phyloP scores from a whole-genome alignment of 2,329 filamentous ascomycete species.

The Trichoderma sp. region DNA sequence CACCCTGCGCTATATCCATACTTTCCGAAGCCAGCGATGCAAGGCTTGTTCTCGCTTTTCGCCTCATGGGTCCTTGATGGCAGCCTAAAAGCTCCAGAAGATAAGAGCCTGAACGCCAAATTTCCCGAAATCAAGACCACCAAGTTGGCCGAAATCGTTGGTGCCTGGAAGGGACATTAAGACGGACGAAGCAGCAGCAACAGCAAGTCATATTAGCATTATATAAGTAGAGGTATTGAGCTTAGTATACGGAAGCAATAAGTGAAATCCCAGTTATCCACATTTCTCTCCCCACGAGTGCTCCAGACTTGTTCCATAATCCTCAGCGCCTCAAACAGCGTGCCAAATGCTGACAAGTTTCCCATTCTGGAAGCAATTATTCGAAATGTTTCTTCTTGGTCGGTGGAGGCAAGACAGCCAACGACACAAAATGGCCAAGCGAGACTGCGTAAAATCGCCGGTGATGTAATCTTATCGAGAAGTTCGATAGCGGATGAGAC shows the following conservation, averaged over 20 bases:
- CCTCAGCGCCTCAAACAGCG: not conserved
- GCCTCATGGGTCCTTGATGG: not conserved
- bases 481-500: not conserved
- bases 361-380: conserved; percentile 7
- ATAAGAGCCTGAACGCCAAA: conserved; percentile 4
- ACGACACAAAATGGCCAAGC: conserved; percentile 7
- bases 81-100: not conserved
- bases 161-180: conserved; percentile 8
- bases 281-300: not conserved
- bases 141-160: conserved; percentile 3
- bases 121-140: conserved; percentile 10
- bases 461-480: not conserved
- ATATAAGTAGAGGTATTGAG: not conserved
- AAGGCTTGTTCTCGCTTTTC: not conserved
- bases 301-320: conserved; percentile 1
- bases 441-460: not conserved
- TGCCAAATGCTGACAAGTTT: not conserved
- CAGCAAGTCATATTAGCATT: not conserved
- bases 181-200: not conserved
- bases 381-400: not conserved
- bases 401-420: not conserved
- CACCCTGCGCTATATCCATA: not conserved
- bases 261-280: not conserved
- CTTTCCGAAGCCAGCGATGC: not conserved
- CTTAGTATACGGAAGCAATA: not conserved